Conservation (phyloP, 2,329 filamentous ascomycete genomes). For the Xylaria multiplex region DNA sequence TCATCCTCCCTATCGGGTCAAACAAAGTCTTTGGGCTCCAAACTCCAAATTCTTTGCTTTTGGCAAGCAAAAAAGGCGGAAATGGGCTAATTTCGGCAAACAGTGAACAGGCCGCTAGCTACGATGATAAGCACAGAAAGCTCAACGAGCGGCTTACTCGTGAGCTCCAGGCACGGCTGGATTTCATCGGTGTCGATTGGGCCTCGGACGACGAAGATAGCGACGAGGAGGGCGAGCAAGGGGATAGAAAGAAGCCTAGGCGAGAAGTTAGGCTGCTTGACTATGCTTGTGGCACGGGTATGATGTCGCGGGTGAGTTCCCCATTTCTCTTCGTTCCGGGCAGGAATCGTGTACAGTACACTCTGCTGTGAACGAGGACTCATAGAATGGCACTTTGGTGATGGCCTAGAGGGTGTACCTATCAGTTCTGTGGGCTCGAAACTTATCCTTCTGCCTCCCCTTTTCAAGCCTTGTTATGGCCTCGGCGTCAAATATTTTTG, state of each 20-base stretch:
- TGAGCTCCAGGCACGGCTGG: slow-evolving; percentile 62
- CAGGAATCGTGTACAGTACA: not conserved
- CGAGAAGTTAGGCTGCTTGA: slow-evolving; percentile 69
- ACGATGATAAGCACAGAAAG: slow-evolving; percentile 67
- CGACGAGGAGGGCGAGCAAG: slow-evolving; percentile 41
- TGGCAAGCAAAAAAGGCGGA: too few species aligned
- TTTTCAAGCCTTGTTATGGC: not conserved
- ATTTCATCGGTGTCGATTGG: slow-evolving; percentile 72
- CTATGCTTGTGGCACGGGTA: slow-evolving; percentile 79
- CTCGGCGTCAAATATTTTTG: not conserved
- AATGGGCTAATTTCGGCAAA: slow-evolving; percentile 14
- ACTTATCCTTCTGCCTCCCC: not conserved
- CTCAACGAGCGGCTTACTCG: slow-evolving; percentile 63
- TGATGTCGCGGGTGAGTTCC: slow-evolving; percentile 68
- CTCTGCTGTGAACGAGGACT: not conserved
- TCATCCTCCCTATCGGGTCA: not conserved
- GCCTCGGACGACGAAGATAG: slow-evolving; percentile 52
- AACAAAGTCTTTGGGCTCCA: not conserved
- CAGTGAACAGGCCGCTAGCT: slow-evolving; percentile 63
- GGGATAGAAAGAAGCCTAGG: slow-evolving; percentile 37
- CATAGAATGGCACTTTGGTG: not conserved
- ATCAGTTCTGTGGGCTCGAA: not conserved
- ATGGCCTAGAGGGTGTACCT: not conserved
- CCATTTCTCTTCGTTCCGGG: not conserved
- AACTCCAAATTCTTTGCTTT: not conserved